Conservation (phyloP, 345 rosid species). For the Xanthoceras sorbifolium region DNA sequence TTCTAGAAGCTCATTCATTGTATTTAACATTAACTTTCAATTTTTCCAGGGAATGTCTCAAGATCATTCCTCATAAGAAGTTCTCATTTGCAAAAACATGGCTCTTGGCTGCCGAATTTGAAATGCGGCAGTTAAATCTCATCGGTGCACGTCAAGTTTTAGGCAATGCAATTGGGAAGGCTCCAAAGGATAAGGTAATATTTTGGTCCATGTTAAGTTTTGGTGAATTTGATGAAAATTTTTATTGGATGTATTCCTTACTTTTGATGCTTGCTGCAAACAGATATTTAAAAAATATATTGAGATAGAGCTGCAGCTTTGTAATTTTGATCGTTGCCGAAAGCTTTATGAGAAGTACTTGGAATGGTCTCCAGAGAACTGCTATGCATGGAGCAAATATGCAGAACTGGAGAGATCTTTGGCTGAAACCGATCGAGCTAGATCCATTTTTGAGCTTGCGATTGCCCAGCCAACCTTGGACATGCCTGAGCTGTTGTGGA, state of each 20-base stretch:
- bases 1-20: not conserved
- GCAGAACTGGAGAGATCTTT: conserved; percentile 83
- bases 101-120: conserved; percentile 92
- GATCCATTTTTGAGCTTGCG: conserved; percentile 82
- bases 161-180: conserved; percentile 87
- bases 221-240: not conserved
- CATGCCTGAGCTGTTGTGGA: conserved; percentile 96
- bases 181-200: conserved; percentile 88
- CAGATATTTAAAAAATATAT: conserved; percentile 90
- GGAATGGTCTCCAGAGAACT: conserved; percentile 91
- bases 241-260: conserved; percentile 10
- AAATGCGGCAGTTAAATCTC: conserved; percentile 80
- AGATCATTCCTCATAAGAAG: conserved; percentile 75
- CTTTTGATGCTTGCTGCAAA: conserved; percentile 13
- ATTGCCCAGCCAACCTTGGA: conserved; percentile 80
- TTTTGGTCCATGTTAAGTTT: not conserved
- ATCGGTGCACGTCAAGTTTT: conserved; percentile 72
- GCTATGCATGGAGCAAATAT: conserved; percentile 94
- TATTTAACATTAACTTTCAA: conserved; percentile 19
- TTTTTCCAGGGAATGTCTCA: conserved; percentile 72
- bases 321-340: conserved; percentile 83
- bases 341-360: conserved; percentile 81
- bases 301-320: conserved; percentile 87
- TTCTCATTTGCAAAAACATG: conserved; percentile 90
- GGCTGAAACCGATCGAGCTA: conserved; percentile 73